Percentiles rank a stretch among this genome's conserved stretches.
Conservation (phyloP, 306 rosid species). For the Sicyos baderoa region DNA sequence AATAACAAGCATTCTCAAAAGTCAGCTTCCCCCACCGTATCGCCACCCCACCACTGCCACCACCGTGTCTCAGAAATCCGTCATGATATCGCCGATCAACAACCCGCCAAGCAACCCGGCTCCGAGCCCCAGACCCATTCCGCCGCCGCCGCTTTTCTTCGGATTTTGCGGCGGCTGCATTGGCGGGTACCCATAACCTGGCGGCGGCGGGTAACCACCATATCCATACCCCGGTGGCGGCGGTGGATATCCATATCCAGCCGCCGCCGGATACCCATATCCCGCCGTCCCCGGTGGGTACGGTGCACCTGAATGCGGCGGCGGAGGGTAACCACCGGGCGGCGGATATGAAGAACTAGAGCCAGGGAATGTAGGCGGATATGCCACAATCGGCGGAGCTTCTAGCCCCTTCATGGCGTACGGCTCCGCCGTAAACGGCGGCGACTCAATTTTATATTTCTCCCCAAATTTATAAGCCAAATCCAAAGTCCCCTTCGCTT, state of each 20-base stretch:
- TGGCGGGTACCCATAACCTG: conserved; percentile 16
- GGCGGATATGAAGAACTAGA: conserved; percentile 12
- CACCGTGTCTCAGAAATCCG: conserved; percentile 14
- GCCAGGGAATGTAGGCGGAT: conserved; percentile 28
- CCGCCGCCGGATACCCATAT: conserved; percentile 1
- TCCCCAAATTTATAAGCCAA: conserved; percentile 39
- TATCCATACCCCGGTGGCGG: conserved; percentile 25
- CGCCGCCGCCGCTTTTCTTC: conserved; percentile 14
- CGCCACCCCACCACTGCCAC: background rate
- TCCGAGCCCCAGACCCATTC: conserved; percentile 31
- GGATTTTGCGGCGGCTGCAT: conserved; percentile 20
- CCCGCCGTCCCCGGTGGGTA: background rate
- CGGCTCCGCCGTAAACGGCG: conserved; percentile 21
- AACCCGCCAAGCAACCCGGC: conserved; percentile 23
- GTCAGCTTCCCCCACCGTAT: background rate
- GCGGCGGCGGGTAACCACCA: conserved; percentile 20
- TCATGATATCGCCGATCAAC: conserved; percentile 35
- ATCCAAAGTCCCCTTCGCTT: conserved; percentile 29
- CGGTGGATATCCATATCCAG: conserved; percentile 7
- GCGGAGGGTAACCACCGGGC: conserved; percentile 10
- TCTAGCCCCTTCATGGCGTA: conserved; percentile 25
- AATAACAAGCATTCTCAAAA: conserved; percentile 9
- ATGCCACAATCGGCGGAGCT: conserved; percentile 25
- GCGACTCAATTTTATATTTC: conserved; percentile 26
- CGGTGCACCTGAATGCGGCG: background rate